These are phyloP conservation scores for Aspergillus diversus DNA, from an alignment of 495 filamentous ascomycete species.

Conservation along the genomic window DNA sequence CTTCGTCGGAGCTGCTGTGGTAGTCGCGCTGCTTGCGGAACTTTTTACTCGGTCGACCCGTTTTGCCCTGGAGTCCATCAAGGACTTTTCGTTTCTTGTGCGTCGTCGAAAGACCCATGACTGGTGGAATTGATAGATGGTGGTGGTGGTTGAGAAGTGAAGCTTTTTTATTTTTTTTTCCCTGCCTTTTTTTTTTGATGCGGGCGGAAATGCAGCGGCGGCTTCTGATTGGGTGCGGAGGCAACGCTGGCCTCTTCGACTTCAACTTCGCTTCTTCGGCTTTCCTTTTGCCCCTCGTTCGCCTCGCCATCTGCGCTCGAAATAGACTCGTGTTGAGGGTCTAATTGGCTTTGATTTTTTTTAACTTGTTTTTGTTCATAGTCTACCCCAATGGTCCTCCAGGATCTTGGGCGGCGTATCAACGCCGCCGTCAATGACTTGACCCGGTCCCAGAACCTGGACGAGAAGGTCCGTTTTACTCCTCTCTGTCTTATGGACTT, in stretches of 20 bases:
- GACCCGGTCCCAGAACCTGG: conserved; percentile 86
- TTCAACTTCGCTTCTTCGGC: conserved; percentile 10
- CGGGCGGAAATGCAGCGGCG: conserved; percentile 33
- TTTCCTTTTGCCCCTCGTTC: neutral
- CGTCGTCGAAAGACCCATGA: conserved; percentile 46
- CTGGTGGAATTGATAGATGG: conserved; percentile 9
- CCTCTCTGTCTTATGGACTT: conserved; percentile 12
- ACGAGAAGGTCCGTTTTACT: conserved; percentile 76
- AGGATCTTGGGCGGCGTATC: conserved; percentile 98
- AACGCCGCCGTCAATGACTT: conserved; percentile 95
- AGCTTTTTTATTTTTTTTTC: conserved; percentile 38
- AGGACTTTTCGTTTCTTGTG: conserved; percentile 63
- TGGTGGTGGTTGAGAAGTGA: conserved; percentile 7
- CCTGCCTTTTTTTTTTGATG: conserved; percentile 9
- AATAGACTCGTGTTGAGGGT: conserved; percentile 16
- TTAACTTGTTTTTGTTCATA: neutral
- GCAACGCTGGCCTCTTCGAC: conserved; percentile 27
- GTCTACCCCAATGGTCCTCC: conserved; percentile 79
- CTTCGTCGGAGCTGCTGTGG: conserved; percentile 71
- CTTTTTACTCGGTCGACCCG: conserved; percentile 64
- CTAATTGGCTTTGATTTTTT: neutral
- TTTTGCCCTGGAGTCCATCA: conserved; percentile 58
- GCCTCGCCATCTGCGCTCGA: neutral
- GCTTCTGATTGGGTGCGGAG: conserved; percentile 41
- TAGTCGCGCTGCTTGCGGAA: conserved; percentile 71